Base-by-base conservation (phyloP, 352 stramenopile genomes). In the Phytopythium boreale region DNA sequence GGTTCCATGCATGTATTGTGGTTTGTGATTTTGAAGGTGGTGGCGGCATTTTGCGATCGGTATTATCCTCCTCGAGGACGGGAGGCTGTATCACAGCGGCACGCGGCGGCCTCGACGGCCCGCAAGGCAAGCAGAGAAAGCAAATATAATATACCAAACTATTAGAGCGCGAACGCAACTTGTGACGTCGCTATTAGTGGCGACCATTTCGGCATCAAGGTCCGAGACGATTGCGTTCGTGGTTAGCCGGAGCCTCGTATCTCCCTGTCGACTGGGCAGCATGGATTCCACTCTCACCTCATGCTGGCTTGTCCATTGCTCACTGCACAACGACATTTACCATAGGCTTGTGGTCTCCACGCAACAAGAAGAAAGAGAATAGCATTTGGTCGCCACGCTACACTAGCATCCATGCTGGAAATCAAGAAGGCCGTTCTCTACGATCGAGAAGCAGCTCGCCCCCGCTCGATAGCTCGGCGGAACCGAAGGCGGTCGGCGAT, bases 91-190 rank as follows among this genome's bases (percentile, higher is more conserved):
- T 20, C 43, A n/a, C 20, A 34, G 29, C 29, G 29, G 29, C 29
- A 46, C 1, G 39, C 39, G 47, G 47, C 14, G 47, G 47, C 19
- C 17, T 49, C 20, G 19, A 49, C 8, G 19, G 41, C 15, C 17
- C 19, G 19, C 15, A n/a, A 10, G 12, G 11, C 12, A 10, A n/a
- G 47, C 17, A 7, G 22, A 53, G 12, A 10, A 15, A 53, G 47
- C 47, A 15, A n/a, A 53, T 53, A 53, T 53, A 53, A 53, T 53
- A 53, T 53, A 53, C 22, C 24, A 53, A 27, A 53, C 11, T 53
- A 53, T 31, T 34, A 53, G 47, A 53, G 47, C 24, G 47, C 47
- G 24, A 51, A 12, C 44, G 4, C 20, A 19, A 7, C 20, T 11
- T 10, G 4, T 14, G 43, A 6, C 43, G 9, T 22, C 43, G 9